Conservation (phyloP, 768 basidiomycete genomes). For the Tylopilus sp. region DNA sequence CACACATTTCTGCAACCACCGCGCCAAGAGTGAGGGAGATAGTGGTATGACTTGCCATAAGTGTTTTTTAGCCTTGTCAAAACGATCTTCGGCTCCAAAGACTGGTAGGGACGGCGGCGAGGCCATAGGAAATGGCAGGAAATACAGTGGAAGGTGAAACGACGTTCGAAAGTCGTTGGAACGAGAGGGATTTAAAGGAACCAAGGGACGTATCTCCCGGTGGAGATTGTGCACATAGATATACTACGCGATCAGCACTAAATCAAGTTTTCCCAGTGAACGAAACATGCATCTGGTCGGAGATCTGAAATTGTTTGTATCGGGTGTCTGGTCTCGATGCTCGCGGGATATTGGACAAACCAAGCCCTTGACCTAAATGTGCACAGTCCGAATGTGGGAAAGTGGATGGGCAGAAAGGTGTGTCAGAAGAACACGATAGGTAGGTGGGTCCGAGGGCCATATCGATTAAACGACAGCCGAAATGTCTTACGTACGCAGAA, state of each 20-base stretch:
- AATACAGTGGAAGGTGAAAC: conserved; percentile 24
- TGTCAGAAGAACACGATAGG: conserved; percentile 32
- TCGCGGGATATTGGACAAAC: conserved; percentile 35
- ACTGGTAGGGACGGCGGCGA: conserved; percentile 19
- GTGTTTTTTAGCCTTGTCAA: conserved; percentile 36
- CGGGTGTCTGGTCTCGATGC: conserved; percentile 35
- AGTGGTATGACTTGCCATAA: conserved; percentile 28
- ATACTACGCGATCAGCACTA: conserved; percentile 39
- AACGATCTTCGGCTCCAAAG: conserved; percentile 28
- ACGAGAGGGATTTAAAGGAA: conserved; percentile 31
- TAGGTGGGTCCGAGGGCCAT: conserved; percentile 37
- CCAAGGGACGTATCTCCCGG: conserved; percentile 26
- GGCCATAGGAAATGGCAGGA: conserved; percentile 19
- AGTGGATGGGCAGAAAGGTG: conserved; percentile 25
- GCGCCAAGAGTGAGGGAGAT: conserved; percentile 5
- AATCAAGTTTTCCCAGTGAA: conserved; percentile 35
- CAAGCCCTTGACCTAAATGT: conserved; percentile 33
- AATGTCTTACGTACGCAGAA: conserved; percentile 32
- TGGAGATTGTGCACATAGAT: conserved; percentile 39
- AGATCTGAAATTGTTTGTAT: conserved; percentile 34
- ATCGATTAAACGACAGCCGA: conserved; percentile 38
- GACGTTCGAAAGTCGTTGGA: conserved; percentile 23
- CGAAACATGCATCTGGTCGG: conserved; percentile 36
- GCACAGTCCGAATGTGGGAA: conserved; percentile 33
- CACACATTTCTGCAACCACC: conserved; percentile 6